phyloP scores from a whole-genome alignment of 2,329 filamentous ascomycete genomes.

The Fonsecaea pugnacius region DNA sequence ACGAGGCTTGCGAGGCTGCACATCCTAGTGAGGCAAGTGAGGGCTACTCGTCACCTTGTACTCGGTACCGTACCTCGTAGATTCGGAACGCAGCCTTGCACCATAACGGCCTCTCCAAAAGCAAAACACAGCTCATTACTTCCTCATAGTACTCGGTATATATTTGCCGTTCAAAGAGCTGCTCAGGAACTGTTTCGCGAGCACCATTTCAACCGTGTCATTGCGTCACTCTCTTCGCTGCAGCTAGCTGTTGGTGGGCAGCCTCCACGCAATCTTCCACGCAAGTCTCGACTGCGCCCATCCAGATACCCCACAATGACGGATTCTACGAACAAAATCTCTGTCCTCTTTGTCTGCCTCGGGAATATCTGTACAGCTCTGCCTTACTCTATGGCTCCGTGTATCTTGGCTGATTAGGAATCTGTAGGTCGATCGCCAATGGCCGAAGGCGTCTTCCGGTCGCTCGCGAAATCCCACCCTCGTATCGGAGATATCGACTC shows the following conservation, averaged over 20 bases:
- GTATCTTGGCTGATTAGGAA: constrained; percentile 17
- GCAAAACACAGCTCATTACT: not conserved
- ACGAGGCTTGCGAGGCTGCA: constrained; percentile 6
- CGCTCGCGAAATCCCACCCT: constrained; percentile 58
- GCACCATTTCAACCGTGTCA: not conserved
- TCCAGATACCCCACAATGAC: constrained; percentile 24
- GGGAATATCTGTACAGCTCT: constrained; percentile 80
- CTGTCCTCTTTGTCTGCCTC: constrained; percentile 91
- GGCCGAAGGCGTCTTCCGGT: constrained; percentile 91
- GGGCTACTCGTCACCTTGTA: not conserved
- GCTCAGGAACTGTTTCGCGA: not conserved
- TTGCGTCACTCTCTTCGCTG: not conserved
- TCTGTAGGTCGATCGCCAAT: constrained; percentile 74
- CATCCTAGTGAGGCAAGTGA: not conserved
- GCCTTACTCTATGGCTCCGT: not conserved
- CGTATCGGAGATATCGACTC: constrained; percentile 75
- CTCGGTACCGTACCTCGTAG: not conserved
- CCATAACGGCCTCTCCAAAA: not conserved
- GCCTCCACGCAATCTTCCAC: constrained; percentile 11
- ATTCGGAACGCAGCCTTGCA: not conserved
- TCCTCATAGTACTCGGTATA: not conserved
- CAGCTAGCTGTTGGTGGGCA: not conserved
- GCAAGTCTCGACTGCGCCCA: constrained; percentile 26
- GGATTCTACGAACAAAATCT: constrained; percentile 49
- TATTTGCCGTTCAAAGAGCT: not conserved